Conservation (phyloP, 306 rosid species). For the Canavalia gladiata region DNA sequence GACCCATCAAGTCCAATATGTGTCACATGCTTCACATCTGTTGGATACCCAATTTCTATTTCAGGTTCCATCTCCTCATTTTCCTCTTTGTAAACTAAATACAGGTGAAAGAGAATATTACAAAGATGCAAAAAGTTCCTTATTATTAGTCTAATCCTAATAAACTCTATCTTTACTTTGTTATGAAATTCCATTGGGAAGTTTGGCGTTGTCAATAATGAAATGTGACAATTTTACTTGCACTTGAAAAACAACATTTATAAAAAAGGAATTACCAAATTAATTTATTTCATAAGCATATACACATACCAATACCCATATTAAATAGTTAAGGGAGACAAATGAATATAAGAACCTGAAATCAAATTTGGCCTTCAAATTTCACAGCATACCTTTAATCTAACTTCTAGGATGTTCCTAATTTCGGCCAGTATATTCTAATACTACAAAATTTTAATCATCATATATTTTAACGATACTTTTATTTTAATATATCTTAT, state of each 20-base stretch:
- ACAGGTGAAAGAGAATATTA: conserved; percentile 18
- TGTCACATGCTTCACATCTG: conserved; percentile 93
- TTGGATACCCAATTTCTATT: conserved; percentile 92
- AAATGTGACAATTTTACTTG: no score
- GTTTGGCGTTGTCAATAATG: no score
- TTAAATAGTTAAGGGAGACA: neutral
- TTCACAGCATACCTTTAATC: neutral
- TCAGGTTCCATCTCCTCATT: conserved; percentile 60
- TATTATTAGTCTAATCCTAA: no score
- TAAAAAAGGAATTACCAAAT: no score
- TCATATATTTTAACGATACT: no score
- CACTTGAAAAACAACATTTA: no score
- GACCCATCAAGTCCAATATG: conserved; percentile 95
- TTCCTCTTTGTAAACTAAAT: conserved; percentile 65
- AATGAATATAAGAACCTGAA: neutral
- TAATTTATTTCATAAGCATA: no score
- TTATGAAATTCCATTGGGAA: no score
- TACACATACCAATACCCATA: no score
- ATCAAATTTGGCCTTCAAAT: neutral
- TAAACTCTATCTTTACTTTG: no score
- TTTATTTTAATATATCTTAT: no score
- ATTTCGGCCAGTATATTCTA: neutral
- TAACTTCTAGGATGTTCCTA: neutral
- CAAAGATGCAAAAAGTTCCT: neutral
- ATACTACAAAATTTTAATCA: no score